Evolutionary conservation across 2,329 filamentous ascomycete species (phyloP).

Genomic region (Leptographium lundbergii): DNA sequence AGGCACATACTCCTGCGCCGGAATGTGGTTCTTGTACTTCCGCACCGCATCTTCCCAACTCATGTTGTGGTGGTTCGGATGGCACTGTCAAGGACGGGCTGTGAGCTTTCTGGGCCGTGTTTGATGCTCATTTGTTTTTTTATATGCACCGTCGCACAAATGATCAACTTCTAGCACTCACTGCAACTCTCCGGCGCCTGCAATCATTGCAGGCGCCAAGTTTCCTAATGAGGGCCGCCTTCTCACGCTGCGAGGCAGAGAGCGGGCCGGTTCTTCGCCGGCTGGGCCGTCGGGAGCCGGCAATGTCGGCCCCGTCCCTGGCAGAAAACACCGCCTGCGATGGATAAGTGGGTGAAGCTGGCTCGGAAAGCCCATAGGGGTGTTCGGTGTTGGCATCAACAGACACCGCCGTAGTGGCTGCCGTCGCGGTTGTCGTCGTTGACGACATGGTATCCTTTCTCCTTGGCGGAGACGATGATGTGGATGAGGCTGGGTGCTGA

Average conservation of each 20-base stretch:
- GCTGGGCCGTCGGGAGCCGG: constrained; percentile 40
- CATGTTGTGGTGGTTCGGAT: constrained; percentile 47
- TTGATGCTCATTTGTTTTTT: neutral
- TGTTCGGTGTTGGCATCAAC: constrained; percentile 35
- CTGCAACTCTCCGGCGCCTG: constrained; percentile 42
- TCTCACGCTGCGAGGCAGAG: constrained; percentile 44
- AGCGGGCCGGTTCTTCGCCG: constrained; percentile 47
- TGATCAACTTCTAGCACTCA: constrained; percentile 25
- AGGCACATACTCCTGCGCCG: constrained; percentile 36
- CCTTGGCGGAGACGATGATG: constrained; percentile 19
- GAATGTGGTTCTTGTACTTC: constrained; percentile 42
- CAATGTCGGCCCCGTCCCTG: constrained; percentile 41
- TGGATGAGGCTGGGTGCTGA: constrained; percentile 13
- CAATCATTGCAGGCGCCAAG: constrained; percentile 45
- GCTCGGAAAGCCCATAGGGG: constrained; percentile 36
- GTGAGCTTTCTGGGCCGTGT: neutral
- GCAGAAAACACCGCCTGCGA: constrained; percentile 41
- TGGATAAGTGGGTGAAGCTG: constrained; percentile 30
- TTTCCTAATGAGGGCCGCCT: constrained; percentile 46
- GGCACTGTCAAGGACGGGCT: constrained; percentile 28
- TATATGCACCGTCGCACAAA: neutral
- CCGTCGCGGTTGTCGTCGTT: constrained; percentile 37
- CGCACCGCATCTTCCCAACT: constrained; percentile 45
- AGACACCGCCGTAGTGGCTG: constrained; percentile 29
- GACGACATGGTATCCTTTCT: constrained; percentile 41